phyloP scores from a whole-genome alignment of 83 land plant species.

The Isoetes engelmannii region DNA sequence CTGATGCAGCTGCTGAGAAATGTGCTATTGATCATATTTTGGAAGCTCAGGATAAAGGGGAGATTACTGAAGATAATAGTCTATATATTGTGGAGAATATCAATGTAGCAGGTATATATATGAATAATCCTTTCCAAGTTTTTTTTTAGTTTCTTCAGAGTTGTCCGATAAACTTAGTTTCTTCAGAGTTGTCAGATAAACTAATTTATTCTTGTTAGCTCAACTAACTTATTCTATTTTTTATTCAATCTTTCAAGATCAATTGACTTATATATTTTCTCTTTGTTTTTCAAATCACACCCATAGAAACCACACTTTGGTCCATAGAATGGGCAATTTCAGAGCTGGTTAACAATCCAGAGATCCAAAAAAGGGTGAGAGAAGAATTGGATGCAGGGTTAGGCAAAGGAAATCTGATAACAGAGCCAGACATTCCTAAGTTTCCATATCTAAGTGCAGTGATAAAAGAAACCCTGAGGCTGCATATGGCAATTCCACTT shows the following conservation, averaged over 20 bases:
- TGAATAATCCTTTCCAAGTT: neutral
- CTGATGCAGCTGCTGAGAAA: constrained; percentile 22
- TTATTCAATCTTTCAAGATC: no score
- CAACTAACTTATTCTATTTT: no score
- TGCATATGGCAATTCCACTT: constrained; percentile 29
- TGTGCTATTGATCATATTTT: constrained; percentile 30
- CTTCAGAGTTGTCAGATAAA: no score
- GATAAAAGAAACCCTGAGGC: constrained; percentile 26
- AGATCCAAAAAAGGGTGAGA: constrained; percentile 17
- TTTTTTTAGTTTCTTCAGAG: neutral
- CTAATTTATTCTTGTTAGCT: no score
- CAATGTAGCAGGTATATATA: constrained; percentile 27
- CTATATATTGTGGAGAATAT: constrained; percentile 34
- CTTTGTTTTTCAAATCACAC: constrained; percentile 20
- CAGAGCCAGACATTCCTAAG: constrained; percentile 42
- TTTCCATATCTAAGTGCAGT: constrained; percentile 53
- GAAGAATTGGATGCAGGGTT: constrained; percentile 37
- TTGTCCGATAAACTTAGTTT: no score
- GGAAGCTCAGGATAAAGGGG: constrained; percentile 27
- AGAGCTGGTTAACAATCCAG: constrained; percentile 34
- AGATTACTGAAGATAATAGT: constrained; percentile 28
- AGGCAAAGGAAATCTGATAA: constrained; percentile 33
- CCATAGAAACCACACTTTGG: constrained; percentile 47
- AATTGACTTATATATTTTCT: no score
- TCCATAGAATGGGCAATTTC: constrained; percentile 48